Base-by-base conservation (phyloP, 148 eudicot species). In the Amaranthus palmeri region DNA sequence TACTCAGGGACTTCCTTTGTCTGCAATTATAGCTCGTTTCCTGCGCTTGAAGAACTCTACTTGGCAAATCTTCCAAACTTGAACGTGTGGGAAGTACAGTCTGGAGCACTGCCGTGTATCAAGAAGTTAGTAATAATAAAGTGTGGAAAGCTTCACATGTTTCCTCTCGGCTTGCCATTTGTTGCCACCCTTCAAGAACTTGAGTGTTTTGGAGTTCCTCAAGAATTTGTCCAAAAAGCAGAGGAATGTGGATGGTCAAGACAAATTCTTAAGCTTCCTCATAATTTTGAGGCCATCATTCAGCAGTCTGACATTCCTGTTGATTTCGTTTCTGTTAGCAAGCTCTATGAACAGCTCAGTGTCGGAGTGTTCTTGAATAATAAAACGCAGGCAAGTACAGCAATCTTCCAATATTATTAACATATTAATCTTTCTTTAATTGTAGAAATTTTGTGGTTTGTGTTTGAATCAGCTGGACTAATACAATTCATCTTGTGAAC, bases 201-300 rank as follows among this genome's bases (percentile, higher is more conserved):
- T 17, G 76, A 61, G 6, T 61, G 13, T 17, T 54, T 44, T 5
- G 76, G 42, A 17, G 17, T 73, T 61, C 15, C 76, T 3, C 4
- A 45, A 25, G 63, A 54, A 54, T 73, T 73, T 55, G 3, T 17
- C 44, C 15, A 45, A 44, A 25, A 13, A 25, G 76, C 76, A 44
- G 25, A 7, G 9, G 70, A 15, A 44, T 18, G 13, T 45, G 55
- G 64, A 7, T 65, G 54, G 70, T 55, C 70, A 25, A 13, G 4
- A 43, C 8, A 45, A 74, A 65, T 11, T 13, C 7, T 45, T 55
- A 64, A 25, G 62, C 43, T 65, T 15, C 70, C 77, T 45, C 70
- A 74, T 46, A 74, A 74, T 9, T 65, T n/a, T 74, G 77, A 65
- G 47, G 53, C 70, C 68, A 69, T 76, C 47, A 53, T 25, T 9